These are phyloP conservation scores for Priceomyces castillae DNA, from an alignment of 805 yeast genomes.

Conservation along the genomic window DNA sequence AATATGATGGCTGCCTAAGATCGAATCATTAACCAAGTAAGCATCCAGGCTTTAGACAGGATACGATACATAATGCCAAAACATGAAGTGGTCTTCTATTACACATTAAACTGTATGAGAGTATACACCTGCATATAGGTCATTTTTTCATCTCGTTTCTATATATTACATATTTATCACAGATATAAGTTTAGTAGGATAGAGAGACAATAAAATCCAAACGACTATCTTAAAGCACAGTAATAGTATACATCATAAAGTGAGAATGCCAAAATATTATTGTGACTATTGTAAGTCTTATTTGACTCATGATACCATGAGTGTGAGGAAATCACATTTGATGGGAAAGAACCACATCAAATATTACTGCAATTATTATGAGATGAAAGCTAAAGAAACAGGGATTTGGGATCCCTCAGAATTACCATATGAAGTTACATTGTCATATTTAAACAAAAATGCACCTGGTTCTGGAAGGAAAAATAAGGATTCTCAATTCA, in stretches of 20 bases:
- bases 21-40: too few relatives aligned
- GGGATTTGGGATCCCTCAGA: constrained; percentile 36
- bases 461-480: constrained; percentile 23
- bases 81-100: too few relatives aligned
- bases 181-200: too few relatives aligned
- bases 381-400: constrained; percentile 39
- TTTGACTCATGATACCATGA: constrained; percentile 82
- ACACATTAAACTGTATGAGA: too few relatives aligned
- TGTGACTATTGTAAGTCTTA: constrained; percentile 85
- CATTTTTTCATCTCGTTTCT: too few relatives aligned
- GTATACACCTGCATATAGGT: too few relatives aligned
- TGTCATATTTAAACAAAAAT: constrained; percentile 31
- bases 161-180: too few relatives aligned
- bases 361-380: constrained; percentile 72
- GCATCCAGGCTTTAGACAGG: too few relatives aligned
- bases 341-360: constrained; percentile 74
- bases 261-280: constrained; percentile 63
- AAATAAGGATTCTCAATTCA: constrained; percentile 5
- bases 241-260: not conserved
- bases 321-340: constrained; percentile 79
- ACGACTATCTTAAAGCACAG: too few relatives aligned
- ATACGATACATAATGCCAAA: too few relatives aligned
- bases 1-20: too few relatives aligned
- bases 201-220: too few relatives aligned
- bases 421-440: constrained; percentile 34